Conservation (phyloP, 352 stramenopile species). For the Pythium periplocum region DNA sequence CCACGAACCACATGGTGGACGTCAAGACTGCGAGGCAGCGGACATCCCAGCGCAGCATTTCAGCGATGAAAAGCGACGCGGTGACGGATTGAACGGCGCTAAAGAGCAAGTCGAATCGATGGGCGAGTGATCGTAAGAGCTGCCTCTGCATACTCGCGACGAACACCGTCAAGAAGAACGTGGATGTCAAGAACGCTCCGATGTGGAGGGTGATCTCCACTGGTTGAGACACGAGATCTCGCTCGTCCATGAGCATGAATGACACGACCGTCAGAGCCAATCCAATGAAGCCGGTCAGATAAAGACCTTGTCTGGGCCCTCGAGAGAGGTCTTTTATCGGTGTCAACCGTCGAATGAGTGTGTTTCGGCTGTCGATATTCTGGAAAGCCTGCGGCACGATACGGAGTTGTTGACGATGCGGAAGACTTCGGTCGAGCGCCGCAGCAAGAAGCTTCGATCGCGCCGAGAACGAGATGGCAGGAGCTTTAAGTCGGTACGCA, state of each 20-base stretch:
- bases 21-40: constrained; percentile 2
- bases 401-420: constrained; percentile 4
- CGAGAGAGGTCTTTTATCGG: background rate
- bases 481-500: background rate
- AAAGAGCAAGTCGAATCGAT: constrained; percentile 10
- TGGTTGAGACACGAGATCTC: background rate
- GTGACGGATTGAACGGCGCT: background rate
- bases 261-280: constrained; percentile 3
- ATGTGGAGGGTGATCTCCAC: constrained; percentile 1
- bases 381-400: constrained; percentile 3
- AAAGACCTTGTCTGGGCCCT: background rate
- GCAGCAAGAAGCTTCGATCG: constrained; percentile 4
- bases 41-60: constrained; percentile 4
- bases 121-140: constrained; percentile 1
- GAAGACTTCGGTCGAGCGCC: background rate
- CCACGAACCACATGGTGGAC: constrained; percentile 3
- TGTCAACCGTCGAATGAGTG: constrained; percentile 1
- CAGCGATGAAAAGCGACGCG: background rate
- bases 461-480: constrained; percentile 5
- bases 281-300: background rate
- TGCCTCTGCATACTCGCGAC: constrained; percentile 1
- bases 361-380: constrained; percentile 4
- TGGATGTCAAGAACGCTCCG: background rate
- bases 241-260: background rate
- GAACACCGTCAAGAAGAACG: background rate